These are phyloP conservation scores for Lactifluus subvellereus DNA, from an alignment of 768 basidiomycete genomes.

Conservation along the genomic window DNA sequence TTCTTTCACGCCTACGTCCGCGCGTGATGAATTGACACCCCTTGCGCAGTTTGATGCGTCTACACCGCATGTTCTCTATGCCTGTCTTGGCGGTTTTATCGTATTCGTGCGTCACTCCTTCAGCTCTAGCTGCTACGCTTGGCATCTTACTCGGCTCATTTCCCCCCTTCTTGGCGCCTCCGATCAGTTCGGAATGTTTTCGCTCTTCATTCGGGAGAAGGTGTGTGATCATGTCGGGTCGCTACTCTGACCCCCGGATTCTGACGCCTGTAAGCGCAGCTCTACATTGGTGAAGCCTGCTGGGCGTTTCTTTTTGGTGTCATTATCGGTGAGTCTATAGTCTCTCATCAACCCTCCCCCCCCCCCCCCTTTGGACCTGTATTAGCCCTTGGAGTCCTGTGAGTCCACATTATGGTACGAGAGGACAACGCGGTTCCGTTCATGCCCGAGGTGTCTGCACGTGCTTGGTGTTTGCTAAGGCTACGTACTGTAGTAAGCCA, in stretches of 20 bases:
- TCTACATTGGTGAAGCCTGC: conserved; percentile 95
- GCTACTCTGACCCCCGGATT: not conserved
- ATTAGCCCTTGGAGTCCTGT: not conserved
- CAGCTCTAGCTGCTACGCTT: not conserved
- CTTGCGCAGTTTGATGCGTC: conserved; percentile 49
- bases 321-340: conserved; percentile 58
- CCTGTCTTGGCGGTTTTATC: conserved; percentile 75
- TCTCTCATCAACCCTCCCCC: not conserved
- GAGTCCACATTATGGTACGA: not conserved
- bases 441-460: not conserved
- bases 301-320: conserved; percentile 94
- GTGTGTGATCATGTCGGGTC: conserved; percentile 34
- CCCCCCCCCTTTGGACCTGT: not conserved
- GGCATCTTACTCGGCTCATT: not conserved
- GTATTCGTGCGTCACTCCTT: conserved; percentile 49
- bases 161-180: not conserved
- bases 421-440: not conserved
- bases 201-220: conserved; percentile 83
- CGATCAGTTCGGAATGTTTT: conserved; percentile 88
- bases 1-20: not conserved
- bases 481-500: not conserved
- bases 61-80: conserved; percentile 70
- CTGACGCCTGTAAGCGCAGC: conserved; percentile 32
- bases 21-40: conserved; percentile 4
- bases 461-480: not conserved